Base-by-base conservation (phyloP, 208 protist species). In the Leptomonas seymouri region DNA sequence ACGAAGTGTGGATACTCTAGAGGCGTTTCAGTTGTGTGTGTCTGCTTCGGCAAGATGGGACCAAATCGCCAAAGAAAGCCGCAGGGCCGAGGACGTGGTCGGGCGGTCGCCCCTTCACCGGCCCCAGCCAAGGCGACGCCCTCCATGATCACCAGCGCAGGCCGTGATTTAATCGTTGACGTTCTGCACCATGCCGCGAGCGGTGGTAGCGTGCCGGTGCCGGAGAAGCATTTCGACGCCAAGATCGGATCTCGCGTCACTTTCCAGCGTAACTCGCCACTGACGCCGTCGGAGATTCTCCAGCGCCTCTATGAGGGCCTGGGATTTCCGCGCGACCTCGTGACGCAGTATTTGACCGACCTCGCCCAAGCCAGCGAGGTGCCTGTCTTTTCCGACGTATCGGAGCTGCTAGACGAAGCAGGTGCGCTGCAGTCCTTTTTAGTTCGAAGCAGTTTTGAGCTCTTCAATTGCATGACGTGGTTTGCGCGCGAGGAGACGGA, bases 111-210 rank as follows among this genome's bases (percentile, higher is more conserved):
- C 5, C 54, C 68, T 1, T 64, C 76, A 0, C 15, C 78, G 20
- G 15, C 75, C 2, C 8, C 65, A 1, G 66, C 71, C 12, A 69
- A 78, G 57, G 39, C 66, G 50, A 69, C 81, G 28, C 82, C 87
- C 12, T 92, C 91, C 8, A 86, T 93, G 80, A 89, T 94, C 27
- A 86, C 87, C 48, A 81, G 70, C 30, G 84, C 87, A 1, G 80
- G 82, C 8, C 72, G 84, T 20, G 92, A 97, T 11, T 79, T 97
- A 31, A 90, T 97, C 46, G 89, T 94, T 59, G 92, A 97, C 61
- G 92, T 97, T 21, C 82, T 97, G 45, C 89, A 93, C 42, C 92
- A 97, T 76, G 89, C 88, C 28, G 92, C 89, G 3, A 91, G 79
- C 5, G 86, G 84, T n/a, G 92, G 92, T 18, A 78, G 64, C 36